These are phyloP conservation scores for Cercophora newfieldiana DNA, from an alignment of 495 filamentous ascomycete genomes.

Conservation along the genomic window DNA sequence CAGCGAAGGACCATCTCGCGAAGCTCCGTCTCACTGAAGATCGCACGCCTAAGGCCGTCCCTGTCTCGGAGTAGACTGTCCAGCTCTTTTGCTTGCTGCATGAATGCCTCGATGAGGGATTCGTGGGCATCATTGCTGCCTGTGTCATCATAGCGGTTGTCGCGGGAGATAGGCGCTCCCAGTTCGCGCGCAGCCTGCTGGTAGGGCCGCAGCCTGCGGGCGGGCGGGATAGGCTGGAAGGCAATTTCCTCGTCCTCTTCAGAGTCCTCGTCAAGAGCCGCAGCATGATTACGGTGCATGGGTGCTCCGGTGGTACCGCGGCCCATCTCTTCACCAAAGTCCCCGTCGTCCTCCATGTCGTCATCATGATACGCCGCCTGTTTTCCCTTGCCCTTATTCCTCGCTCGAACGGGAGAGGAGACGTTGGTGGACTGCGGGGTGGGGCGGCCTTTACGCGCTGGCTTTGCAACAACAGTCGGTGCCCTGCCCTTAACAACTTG, in stretches of 20 bases:
- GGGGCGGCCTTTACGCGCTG: conserved; percentile 47
- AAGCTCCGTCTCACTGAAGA: conserved; percentile 75
- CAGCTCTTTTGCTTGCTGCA: conserved; percentile 67
- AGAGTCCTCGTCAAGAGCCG: conserved; percentile 47
- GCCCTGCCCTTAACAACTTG: not conserved
- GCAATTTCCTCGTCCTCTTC: conserved; percentile 48
- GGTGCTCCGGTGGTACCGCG: not conserved
- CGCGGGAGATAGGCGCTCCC: conserved; percentile 71
- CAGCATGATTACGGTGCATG: not conserved
- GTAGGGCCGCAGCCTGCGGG: too few species aligned
- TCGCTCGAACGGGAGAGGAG: conserved; percentile 68
- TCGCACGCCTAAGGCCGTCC: conserved; percentile 61
- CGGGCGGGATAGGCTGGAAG: conserved; percentile 54
- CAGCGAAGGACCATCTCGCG: conserved; percentile 84
- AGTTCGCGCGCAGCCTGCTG: conserved; percentile 41
- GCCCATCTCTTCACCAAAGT: conserved; percentile 39
- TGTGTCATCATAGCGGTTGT: conserved; percentile 62
- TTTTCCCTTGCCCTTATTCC: conserved; percentile 48
- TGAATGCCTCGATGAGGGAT: conserved; percentile 60
- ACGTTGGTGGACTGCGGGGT: conserved; percentile 82
- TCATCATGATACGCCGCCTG: conserved; percentile 36
- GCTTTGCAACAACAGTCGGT: not conserved
- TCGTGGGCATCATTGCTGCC: conserved; percentile 51
- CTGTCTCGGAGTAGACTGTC: conserved; percentile 66
- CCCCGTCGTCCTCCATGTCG: conserved; percentile 44